phyloP scores from a whole-genome alignment of 345 rosid species.

The Populus alba region DNA sequence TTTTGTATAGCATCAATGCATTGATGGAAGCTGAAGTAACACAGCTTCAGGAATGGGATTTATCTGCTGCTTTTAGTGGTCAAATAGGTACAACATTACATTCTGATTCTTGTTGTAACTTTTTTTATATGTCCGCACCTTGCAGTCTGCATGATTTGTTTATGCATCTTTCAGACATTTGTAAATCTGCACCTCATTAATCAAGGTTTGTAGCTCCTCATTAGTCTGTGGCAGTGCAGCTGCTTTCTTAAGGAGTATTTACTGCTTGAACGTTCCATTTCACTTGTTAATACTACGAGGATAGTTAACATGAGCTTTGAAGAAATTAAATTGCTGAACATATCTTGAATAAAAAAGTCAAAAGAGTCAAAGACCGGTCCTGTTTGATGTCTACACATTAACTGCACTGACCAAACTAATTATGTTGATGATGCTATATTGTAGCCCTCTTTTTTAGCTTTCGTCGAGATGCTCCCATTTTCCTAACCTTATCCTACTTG shows the following conservation, averaged over 20 bases:
- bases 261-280: neutral
- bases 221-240: neutral
- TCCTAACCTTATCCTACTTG: neutral
- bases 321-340: neutral
- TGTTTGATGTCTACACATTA: neutral
- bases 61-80: conserved; percentile 17
- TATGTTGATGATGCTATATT: neutral
- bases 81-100: conserved; percentile 15
- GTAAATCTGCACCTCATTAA: conserved; percentile 21
- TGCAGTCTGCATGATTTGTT: conserved; percentile 1
- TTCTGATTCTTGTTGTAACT: conserved; percentile 25
- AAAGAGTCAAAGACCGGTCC: neutral
- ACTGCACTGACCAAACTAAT: neutral
- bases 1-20: conserved; percentile 29
- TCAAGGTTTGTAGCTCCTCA: conserved; percentile 1
- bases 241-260: neutral
- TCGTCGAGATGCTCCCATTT: neutral
- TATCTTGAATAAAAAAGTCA: neutral
- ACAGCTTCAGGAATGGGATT: conserved; percentile 1
- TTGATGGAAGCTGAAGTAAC: neutral
- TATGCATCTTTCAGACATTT: conserved; percentile 19
- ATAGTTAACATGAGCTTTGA: neutral
- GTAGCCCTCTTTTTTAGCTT: neutral
- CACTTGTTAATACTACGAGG: neutral
- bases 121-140: conserved; percentile 25